These are phyloP conservation scores for Salix exigua DNA, from an alignment of 345 rosid genomes.

Conservation along the genomic window DNA sequence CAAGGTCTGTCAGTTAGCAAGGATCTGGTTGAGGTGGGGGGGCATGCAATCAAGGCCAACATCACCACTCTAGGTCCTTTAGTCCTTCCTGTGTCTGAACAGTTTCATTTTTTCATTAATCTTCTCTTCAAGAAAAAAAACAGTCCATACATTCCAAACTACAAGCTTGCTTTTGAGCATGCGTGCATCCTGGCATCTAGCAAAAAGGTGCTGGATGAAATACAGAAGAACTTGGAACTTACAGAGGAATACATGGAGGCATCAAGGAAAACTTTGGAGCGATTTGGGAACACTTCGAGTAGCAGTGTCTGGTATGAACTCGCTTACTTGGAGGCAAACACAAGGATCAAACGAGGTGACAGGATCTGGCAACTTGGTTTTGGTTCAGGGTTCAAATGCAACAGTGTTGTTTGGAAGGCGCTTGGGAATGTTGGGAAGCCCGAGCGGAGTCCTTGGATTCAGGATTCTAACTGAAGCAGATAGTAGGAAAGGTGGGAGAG, in stretches of 20 bases:
- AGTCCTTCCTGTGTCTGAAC: conserved; percentile 47
- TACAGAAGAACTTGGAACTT: conserved; percentile 58
- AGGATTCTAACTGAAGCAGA: not conserved
- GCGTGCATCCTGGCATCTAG: conserved; percentile 49
- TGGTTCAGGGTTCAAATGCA: conserved; percentile 72
- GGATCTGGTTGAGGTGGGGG: conserved; percentile 51
- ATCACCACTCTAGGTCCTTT: conserved; percentile 54
- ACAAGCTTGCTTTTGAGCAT: conserved; percentile 61
- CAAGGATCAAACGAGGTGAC: conserved; percentile 47
- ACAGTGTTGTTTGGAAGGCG: conserved; percentile 68
- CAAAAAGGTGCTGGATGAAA: conserved; percentile 50
- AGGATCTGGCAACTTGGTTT: conserved; percentile 59
- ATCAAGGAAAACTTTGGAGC: conserved; percentile 52
- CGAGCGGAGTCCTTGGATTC: conserved; percentile 48
- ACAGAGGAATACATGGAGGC: conserved; percentile 67
- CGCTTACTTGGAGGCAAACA: conserved; percentile 56
- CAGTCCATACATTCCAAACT: conserved; percentile 43
- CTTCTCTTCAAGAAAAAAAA: conserved; percentile 27
- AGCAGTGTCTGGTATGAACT: conserved; percentile 72
- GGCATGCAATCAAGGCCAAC: conserved; percentile 60
- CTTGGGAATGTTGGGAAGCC: conserved; percentile 35
- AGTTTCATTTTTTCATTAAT: conserved; percentile 46
- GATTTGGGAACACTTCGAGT: conserved; percentile 73
- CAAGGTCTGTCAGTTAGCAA: conserved; percentile 51
- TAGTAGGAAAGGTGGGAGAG: not conserved